phyloP scores from a whole-genome alignment of 2,329 filamentous ascomycete species.

The Cladosporium sp. region DNA sequence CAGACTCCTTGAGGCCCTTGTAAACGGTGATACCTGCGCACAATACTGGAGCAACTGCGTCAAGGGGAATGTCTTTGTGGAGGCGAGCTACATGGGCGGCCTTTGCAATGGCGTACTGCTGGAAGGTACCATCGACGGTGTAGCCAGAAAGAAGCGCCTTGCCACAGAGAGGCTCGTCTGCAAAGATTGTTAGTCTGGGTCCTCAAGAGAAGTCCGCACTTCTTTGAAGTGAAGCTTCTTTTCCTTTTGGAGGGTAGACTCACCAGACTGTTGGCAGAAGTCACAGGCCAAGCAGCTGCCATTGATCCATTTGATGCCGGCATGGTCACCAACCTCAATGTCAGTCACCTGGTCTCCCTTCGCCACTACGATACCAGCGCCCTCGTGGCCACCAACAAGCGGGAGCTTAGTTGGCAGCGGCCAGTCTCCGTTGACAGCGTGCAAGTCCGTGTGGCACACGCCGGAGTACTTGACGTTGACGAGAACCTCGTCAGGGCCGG shows the following conservation, averaged over 20 bases:
- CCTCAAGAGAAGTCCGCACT: conserved; percentile 47
- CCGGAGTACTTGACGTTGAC: conserved; percentile 88
- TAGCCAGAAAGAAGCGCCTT: conserved; percentile 77
- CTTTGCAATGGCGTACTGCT: conserved; percentile 87
- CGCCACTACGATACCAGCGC: conserved; percentile 79
- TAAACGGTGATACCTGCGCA: conserved; percentile 90
- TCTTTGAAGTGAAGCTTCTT: no score
- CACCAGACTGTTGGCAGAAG: conserved; percentile 76
- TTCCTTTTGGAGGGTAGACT: conserved; percentile 55
- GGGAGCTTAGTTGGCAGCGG: conserved; percentile 77
- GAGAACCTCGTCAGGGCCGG: conserved; percentile 85
- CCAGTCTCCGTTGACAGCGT: conserved; percentile 87
- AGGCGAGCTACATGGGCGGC: conserved; percentile 80
- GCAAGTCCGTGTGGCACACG: conserved; percentile 84
- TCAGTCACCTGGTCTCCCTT: conserved; percentile 73
- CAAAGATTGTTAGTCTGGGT: not conserved
- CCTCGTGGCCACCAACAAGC: conserved; percentile 74
- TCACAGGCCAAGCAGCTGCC: conserved; percentile 77
- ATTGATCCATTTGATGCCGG: conserved; percentile 89
- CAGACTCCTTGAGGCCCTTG: conserved; percentile 87
- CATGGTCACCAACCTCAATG: conserved; percentile 76
- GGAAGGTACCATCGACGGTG: conserved; percentile 89
- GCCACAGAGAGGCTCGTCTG: conserved; percentile 79
- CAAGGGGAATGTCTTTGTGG: conserved; percentile 70
- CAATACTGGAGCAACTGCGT: conserved; percentile 73